phyloP scores from a whole-genome alignment of 1,284 basidiomycete genomes.

The Quambalaria eucalypti region DNA sequence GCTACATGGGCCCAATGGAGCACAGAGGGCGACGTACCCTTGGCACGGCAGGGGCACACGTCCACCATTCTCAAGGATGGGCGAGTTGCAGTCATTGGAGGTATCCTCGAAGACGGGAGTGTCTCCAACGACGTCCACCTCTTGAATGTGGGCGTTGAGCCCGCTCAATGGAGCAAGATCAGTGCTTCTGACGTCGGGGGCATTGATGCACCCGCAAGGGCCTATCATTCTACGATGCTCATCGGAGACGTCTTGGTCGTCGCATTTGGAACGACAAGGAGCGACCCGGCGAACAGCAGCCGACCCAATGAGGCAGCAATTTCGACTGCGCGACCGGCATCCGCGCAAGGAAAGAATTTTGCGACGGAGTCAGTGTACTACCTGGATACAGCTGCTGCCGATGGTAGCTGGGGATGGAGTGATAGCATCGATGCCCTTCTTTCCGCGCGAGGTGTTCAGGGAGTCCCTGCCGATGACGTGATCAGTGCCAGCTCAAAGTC shows the following conservation, averaged over 20 bases:
- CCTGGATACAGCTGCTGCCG: slow-evolving; percentile 6
- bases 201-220: slow-evolving; percentile 21
- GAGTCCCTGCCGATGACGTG: neutral
- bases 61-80: slow-evolving; percentile 30
- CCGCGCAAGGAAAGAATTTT: neutral
- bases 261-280: slow-evolving; percentile 32
- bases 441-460: slow-evolving; percentile 1
- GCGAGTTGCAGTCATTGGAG: slow-evolving; percentile 44
- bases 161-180: slow-evolving; percentile 19
- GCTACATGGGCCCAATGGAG: slow-evolving; percentile 32
- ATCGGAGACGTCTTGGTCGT: slow-evolving; percentile 35
- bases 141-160: slow-evolving; percentile 26
- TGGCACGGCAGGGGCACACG: slow-evolving; percentile 43
- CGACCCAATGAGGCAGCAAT: too few species aligned
- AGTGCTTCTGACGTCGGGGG: slow-evolving; percentile 4
- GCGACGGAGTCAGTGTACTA: slow-evolving; percentile 2
- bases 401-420: slow-evolving; percentile 22
- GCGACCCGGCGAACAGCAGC: slow-evolving; percentile 11
- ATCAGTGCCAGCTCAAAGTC: neutral
- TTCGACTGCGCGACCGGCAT: neutral
- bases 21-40: slow-evolving; percentile 25
- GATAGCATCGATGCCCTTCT: slow-evolving; percentile 28
- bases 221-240: slow-evolving; percentile 44
- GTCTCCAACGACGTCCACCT: slow-evolving; percentile 31
- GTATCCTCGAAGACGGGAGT: slow-evolving; percentile 16